These are phyloP conservation scores for Ceratobasidium sp. DNA, from an alignment of 1,284 basidiomycete species.

Conservation along the genomic window DNA sequence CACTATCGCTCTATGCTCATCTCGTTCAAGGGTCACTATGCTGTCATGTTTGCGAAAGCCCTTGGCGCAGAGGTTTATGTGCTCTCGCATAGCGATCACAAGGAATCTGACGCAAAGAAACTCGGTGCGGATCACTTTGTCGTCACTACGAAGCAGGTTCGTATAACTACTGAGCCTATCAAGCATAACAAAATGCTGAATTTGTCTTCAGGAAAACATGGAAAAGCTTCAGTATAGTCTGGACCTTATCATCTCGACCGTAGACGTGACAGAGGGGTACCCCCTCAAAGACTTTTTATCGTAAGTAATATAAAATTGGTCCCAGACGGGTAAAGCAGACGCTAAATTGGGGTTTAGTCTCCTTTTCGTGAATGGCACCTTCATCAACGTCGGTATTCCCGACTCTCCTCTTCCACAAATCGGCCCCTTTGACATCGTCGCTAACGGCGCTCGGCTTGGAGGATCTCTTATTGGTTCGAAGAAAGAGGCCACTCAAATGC, in stretches of 20 bases:
- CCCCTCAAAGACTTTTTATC: slow-evolving; percentile 53
- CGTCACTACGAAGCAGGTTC: slow-evolving; percentile 51
- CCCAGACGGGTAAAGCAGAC: no score
- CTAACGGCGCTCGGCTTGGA: slow-evolving; percentile 52
- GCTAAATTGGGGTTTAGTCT: no score
- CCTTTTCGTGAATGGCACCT: slow-evolving; percentile 57
- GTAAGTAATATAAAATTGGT: neutral
- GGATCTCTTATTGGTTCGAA: slow-evolving; percentile 66
- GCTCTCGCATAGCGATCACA: slow-evolving; percentile 67
- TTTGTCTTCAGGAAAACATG: slow-evolving; percentile 52
- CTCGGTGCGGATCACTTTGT: slow-evolving; percentile 67
- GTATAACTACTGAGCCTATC: slow-evolving; percentile 52
- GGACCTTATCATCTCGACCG: slow-evolving; percentile 68
- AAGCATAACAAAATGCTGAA: neutral
- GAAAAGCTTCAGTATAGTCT: slow-evolving; percentile 56
- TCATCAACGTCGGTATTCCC: slow-evolving; percentile 64
- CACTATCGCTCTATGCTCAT: no score
- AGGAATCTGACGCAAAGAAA: slow-evolving; percentile 67
- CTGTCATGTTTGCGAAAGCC: slow-evolving; percentile 64
- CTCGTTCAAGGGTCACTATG: slow-evolving; percentile 63
- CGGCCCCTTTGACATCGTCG: slow-evolving; percentile 51
- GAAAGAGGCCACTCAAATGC: slow-evolving; percentile 66
- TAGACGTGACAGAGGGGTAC: slow-evolving; percentile 48
- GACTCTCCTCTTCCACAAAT: slow-evolving; percentile 56
- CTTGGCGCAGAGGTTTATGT: slow-evolving; percentile 69